Conservation (phyloP, 139 green algal genomes). For the Diplosphaera chodatii region DNA sequence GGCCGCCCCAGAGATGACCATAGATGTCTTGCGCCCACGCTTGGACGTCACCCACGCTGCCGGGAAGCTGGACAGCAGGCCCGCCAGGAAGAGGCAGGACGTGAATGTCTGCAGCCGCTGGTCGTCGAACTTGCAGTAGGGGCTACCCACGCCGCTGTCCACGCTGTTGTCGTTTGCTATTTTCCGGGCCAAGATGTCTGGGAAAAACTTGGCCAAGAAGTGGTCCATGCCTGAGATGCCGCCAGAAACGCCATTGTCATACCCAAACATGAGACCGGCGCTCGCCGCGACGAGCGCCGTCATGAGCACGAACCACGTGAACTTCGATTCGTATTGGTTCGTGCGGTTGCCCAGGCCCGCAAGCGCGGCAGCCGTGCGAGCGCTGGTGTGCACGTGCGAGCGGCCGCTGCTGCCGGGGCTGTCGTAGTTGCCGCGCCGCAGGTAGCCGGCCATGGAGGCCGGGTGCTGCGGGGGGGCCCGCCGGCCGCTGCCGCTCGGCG, state of each 20-base stretch:
- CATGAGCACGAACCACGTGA: not conserved
- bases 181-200: slow-evolving; percentile 16
- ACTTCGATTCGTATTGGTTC: not conserved
- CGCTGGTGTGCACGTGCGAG: too few species aligned
- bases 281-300: not conserved
- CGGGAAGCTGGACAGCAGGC: not conserved
- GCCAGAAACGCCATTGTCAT: slow-evolving; percentile 47
- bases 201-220: slow-evolving; percentile 59
- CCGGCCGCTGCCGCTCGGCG: too few species aligned
- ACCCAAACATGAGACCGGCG: slow-evolving; percentile 11
- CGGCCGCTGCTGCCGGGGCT: too few species aligned
- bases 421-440: not conserved
- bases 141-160: not conserved
- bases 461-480: not conserved
- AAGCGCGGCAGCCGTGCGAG: too few species aligned
- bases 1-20: not conserved
- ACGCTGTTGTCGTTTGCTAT: not conserved
- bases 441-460: not conserved
- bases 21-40: not conserved
- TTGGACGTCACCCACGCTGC: not conserved
- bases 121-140: slow-evolving; percentile 44
- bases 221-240: slow-evolving; percentile 33
- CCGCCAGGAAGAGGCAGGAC: slow-evolving; percentile 43
- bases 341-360: too few species aligned
- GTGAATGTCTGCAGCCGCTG: slow-evolving; percentile 70